A percentile compares a stretch with the other conserved stretches of the same genome.
Evolutionary conservation across 257 asterid genomes (phyloP).

Genomic region (Solanum raphanifolium): DNA sequence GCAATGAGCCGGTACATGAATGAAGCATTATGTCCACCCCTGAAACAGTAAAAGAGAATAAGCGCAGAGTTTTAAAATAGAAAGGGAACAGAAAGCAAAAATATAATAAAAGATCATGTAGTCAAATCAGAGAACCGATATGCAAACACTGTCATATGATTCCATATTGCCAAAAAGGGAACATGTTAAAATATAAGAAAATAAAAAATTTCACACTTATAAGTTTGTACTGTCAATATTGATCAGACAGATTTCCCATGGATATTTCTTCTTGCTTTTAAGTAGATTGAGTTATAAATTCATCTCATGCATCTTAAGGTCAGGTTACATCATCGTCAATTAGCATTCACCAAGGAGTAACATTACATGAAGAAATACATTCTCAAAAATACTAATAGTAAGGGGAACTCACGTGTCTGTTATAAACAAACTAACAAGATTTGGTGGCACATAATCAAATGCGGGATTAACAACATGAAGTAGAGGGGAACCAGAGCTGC

Average conservation of each 20-base stretch:
- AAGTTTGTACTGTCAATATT: not conserved
- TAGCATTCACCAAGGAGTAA: not conserved
- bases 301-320: not conserved
- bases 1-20: conserved; percentile 90
- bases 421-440: conserved; percentile 85
- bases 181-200: not conserved
- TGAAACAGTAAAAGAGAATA: conserved; percentile 19
- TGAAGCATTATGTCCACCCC: conserved; percentile 97
- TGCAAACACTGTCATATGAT: not conserved
- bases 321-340: not conserved
- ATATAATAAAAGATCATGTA: not conserved
- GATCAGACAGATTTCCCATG: not conserved
- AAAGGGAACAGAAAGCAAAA: not conserved
- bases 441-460: conserved; percentile 93
- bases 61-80: not conserved
- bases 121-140: not conserved
- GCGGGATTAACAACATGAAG: conserved; percentile 93
- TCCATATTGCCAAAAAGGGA: not conserved
- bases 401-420: conserved; percentile 83
- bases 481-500: conserved; percentile 72
- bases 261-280: not conserved
- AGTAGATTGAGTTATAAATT: not conserved
- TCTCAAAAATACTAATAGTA: not conserved
- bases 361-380: not conserved
- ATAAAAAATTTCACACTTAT: not conserved